Evolutionary conservation across 164 flowering plant species (phyloP).

Genomic region (Chimonanthus praecox): DNA sequence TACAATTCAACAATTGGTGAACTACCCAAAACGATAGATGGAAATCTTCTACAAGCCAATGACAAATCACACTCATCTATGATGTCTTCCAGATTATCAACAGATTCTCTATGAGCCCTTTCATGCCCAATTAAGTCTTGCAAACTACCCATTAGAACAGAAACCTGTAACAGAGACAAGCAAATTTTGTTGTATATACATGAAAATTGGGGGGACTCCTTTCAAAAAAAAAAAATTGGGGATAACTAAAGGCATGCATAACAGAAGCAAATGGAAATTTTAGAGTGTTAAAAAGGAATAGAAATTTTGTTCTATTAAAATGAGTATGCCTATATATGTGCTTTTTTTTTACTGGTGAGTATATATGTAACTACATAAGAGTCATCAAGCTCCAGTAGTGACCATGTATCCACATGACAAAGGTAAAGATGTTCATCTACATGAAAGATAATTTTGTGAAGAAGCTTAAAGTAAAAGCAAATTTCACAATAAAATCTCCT

Average conservation of each 20-base stretch:
- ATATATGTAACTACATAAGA: no score
- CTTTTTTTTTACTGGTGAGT: no score
- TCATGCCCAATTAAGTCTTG: conserved; percentile 47
- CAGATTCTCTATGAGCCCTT: conserved; percentile 28
- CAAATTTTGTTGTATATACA: neutral
- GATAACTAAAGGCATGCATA: neutral
- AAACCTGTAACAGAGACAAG: conserved; percentile 34
- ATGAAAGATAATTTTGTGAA: no score
- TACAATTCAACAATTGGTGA: conserved; percentile 60
- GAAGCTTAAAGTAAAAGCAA: no score
- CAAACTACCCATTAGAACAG: conserved; percentile 47
- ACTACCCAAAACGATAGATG: conserved; percentile 64
- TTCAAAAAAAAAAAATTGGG: no score
- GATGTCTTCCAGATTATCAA: conserved; percentile 22
- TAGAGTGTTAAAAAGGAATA: neutral
- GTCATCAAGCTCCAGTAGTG: no score
- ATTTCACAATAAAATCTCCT: no score
- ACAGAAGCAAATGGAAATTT: neutral
- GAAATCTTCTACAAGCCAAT: conserved; percentile 50
- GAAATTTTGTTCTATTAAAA: neutral
- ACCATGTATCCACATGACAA: no score
- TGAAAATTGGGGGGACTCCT: no score
- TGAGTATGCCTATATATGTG: neutral
- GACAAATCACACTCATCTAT: conserved; percentile 39
- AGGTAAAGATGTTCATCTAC: no score